phyloP scores from a whole-genome alignment of 2,329 filamentous ascomycete species.

The Geosmithia morbida region DNA sequence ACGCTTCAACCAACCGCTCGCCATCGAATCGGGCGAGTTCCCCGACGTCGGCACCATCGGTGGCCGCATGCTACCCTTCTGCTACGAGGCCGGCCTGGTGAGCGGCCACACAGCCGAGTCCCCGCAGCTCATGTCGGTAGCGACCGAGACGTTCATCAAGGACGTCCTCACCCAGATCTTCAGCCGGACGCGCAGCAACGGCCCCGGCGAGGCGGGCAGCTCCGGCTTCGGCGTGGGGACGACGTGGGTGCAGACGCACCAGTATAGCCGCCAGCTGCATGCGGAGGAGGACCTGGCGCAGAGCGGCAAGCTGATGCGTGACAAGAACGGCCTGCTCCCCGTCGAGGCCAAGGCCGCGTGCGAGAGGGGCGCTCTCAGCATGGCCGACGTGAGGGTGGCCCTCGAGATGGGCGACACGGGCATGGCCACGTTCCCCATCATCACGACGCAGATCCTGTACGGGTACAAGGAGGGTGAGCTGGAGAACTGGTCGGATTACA shows the following conservation, averaged over 20 bases:
- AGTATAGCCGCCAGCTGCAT: slow-evolving; percentile 60
- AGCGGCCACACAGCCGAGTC: slow-evolving; percentile 45
- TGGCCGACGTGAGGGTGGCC: slow-evolving; percentile 65
- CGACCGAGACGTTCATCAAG: slow-evolving; percentile 54
- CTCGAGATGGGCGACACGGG: slow-evolving; percentile 63
- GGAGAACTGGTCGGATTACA: slow-evolving; percentile 49
- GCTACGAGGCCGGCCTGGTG: slow-evolving; percentile 49
- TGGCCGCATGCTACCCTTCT: slow-evolving; percentile 51
- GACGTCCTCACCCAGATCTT: slow-evolving; percentile 50
- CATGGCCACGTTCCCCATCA: slow-evolving; percentile 62
- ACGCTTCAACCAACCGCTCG: slow-evolving; percentile 47
- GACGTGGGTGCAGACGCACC: slow-evolving; percentile 63
- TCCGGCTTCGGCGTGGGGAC: slow-evolving; percentile 51
- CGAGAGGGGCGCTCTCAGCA: slow-evolving; percentile 56
- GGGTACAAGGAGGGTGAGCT: slow-evolving; percentile 65
- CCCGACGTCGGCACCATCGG: slow-evolving; percentile 50
- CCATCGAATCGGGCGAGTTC: slow-evolving; percentile 55
- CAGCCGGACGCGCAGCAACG: slow-evolving; percentile 49
- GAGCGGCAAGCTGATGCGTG: slow-evolving; percentile 59
- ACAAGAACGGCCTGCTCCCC: slow-evolving; percentile 65
- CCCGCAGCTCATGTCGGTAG: slow-evolving; percentile 48
- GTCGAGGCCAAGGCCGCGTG: slow-evolving; percentile 65
- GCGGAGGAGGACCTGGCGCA: slow-evolving; percentile 60
- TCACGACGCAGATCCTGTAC: slow-evolving; percentile 55
- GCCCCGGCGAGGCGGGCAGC: slow-evolving; percentile 44